phyloP scores from a whole-genome alignment of 208 protist species.

The Crithidia bombi region DNA sequence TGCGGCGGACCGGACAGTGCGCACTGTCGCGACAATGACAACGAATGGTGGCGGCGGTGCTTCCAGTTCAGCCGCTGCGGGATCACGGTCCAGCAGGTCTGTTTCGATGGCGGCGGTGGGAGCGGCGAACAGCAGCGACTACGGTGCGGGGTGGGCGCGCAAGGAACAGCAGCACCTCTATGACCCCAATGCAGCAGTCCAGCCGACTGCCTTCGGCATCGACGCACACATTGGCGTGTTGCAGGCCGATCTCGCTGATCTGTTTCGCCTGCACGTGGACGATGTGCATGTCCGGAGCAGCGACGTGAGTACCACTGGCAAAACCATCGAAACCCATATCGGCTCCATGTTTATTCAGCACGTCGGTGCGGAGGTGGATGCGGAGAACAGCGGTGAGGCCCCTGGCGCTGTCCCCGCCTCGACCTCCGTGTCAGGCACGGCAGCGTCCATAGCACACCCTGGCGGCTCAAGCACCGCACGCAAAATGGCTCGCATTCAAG shows the following conservation, averaged over 20 bases:
- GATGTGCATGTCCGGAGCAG: slow-evolving; percentile 29
- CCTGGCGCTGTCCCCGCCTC: neutral
- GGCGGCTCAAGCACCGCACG: neutral
- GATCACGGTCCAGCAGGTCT: slow-evolving; percentile 4
- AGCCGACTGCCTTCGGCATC: slow-evolving; percentile 23
- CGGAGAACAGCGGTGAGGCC: neutral
- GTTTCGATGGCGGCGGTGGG: neutral
- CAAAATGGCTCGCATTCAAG: slow-evolving; percentile 33
- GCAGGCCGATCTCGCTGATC: slow-evolving; percentile 41
- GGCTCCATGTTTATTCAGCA: slow-evolving; percentile 41
- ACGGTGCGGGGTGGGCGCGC: slow-evolving; percentile 1
- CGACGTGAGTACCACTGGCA: slow-evolving; percentile 18
- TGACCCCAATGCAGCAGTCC: neutral
- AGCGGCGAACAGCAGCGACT: slow-evolving; percentile 1
- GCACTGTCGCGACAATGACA: neutral
- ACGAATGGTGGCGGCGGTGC: neutral
- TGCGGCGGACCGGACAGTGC: neutral
- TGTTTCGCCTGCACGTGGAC: slow-evolving; percentile 45
- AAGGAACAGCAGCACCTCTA: slow-evolving; percentile 17
- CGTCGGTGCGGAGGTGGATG: slow-evolving; percentile 49
- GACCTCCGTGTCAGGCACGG: neutral
- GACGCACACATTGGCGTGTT: slow-evolving; percentile 27
- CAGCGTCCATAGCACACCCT: neutral
- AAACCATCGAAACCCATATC: slow-evolving; percentile 16
- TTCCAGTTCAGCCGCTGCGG: neutral